Evolutionary conservation across 192 early-diverging fungal species (phyloP).

Genomic region (Dissophora globulifera): DNA sequence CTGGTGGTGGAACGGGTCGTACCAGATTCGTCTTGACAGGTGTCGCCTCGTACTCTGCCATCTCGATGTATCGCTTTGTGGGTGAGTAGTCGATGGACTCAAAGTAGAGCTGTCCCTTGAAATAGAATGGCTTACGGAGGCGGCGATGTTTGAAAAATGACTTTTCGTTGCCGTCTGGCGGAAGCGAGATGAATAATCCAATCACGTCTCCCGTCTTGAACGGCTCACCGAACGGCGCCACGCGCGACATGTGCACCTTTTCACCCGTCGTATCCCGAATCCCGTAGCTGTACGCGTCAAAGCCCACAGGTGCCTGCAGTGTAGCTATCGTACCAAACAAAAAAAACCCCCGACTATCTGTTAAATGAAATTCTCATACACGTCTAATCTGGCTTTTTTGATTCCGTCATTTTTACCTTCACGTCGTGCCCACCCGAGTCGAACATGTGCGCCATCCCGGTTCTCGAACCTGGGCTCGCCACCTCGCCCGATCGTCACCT

Average conservation of each 20-base stretch:
- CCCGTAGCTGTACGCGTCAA: slow-evolving; percentile 74
- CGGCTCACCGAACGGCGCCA: slow-evolving; percentile 62
- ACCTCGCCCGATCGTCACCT: slow-evolving; percentile 62
- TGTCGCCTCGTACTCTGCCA: slow-evolving; percentile 61
- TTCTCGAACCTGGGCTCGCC: slow-evolving; percentile 54
- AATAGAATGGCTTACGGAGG: slow-evolving; percentile 61
- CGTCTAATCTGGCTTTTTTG: too few species aligned
- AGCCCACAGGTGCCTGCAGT: slow-evolving; percentile 71
- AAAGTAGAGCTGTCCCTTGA: slow-evolving; percentile 64
- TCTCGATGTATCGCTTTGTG: slow-evolving; percentile 56
- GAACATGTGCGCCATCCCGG: slow-evolving; percentile 68
- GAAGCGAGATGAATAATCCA: slow-evolving; percentile 67
- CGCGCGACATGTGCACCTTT: slow-evolving; percentile 64
- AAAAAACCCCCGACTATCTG: too few species aligned
- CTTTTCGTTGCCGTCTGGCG: slow-evolving; percentile 48
- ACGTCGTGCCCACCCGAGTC: slow-evolving; percentile 70
- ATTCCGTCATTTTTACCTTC: slow-evolving; percentile 66
- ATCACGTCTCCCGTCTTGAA: slow-evolving; percentile 73
- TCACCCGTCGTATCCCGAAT: slow-evolving; percentile 72
- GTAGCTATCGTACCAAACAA: slow-evolving; percentile 57
- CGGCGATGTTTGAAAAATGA: slow-evolving; percentile 56
- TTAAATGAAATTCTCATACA: too few species aligned
- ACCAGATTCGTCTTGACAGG: slow-evolving; percentile 49
- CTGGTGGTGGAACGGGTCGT: slow-evolving; percentile 37
- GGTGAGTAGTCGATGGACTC: slow-evolving; percentile 66